phyloP scores from a whole-genome alignment of 768 basidiomycete genomes.

The Russula compacta region DNA sequence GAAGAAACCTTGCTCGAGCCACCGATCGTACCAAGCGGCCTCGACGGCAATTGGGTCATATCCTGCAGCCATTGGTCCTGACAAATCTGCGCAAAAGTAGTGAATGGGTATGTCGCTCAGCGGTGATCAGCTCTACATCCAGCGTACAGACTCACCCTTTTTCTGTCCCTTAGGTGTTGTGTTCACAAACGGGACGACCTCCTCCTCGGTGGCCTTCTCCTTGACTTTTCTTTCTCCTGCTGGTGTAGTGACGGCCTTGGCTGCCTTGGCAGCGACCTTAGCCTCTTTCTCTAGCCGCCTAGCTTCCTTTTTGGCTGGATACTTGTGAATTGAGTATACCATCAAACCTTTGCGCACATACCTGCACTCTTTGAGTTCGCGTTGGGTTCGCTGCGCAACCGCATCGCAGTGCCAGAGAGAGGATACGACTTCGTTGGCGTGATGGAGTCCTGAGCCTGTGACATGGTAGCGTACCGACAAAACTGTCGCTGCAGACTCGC shows the following conservation, averaged over 20 bases:
- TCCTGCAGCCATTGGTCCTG: conserved; percentile 79
- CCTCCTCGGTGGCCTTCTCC: conserved; percentile 66
- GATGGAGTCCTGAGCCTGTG: conserved; percentile 6
- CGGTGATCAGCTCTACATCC: neutral
- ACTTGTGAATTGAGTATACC: neutral
- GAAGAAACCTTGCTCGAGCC: conserved; percentile 84
- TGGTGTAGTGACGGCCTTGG: conserved; percentile 37
- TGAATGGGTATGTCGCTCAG: neutral
- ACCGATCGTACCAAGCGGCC: conserved; percentile 98
- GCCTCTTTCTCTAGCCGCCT: conserved; percentile 74
- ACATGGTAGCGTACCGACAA: conserved; percentile 19
- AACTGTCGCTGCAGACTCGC: conserved; percentile 17
- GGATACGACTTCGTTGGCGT: conserved; percentile 3
- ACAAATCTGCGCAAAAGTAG: conserved; percentile 48
- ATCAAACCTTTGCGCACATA: conserved; percentile 12
- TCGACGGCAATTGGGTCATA: conserved; percentile 96
- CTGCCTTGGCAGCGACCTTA: conserved; percentile 59
- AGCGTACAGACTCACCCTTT: conserved; percentile 53
- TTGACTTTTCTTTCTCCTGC: conserved; percentile 62
- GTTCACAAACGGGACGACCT: conserved; percentile 74
- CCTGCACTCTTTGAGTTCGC: conserved; percentile 36
- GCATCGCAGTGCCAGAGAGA: conserved; percentile 11
- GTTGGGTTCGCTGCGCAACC: conserved; percentile 4
- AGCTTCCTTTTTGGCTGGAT: conserved; percentile 76
- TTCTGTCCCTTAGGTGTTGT: conserved; percentile 85